Conservation (phyloP, 208 protist genomes). For the Leptomonas seymouri region DNA sequence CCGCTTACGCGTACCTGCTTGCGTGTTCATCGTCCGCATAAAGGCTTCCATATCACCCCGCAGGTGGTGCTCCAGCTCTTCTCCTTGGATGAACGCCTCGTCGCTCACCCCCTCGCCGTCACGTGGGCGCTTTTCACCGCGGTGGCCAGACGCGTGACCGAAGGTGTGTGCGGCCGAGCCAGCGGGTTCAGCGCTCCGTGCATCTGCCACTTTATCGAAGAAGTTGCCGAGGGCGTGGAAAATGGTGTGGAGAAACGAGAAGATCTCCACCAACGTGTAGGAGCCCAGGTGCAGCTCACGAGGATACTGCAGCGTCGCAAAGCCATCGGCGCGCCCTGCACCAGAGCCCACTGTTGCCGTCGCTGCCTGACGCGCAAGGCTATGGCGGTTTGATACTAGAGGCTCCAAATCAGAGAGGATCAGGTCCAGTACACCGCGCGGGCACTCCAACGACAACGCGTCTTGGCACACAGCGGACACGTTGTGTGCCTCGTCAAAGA, state of each 20-base stretch:
- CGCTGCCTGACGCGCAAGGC: conserved; percentile 5
- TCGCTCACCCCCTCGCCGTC: not conserved
- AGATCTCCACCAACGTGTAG: conserved; percentile 60
- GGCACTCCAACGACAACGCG: conserved; percentile 55
- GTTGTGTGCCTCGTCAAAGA: conserved; percentile 98
- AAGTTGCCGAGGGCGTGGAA: conserved; percentile 39
- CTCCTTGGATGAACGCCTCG: conserved; percentile 2
- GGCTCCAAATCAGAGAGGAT: conserved; percentile 59
- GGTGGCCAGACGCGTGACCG: not conserved
- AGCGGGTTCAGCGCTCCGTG: no score
- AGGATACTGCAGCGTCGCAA: conserved; percentile 44
- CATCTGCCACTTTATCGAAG: conserved; percentile 12
- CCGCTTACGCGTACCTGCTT: not conserved
- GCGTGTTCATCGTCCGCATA: not conserved
- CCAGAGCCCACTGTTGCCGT: not conserved
- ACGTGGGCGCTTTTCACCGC: conserved; percentile 19
- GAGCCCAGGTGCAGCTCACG: conserved; percentile 65
- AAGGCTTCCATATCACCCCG: conserved; percentile 26
- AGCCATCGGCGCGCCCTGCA: not conserved
- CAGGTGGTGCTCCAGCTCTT: conserved; percentile 16
- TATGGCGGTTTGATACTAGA: conserved; percentile 30
- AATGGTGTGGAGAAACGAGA: conserved; percentile 51
- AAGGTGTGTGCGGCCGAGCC: no score
- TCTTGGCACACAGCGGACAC: conserved; percentile 78
- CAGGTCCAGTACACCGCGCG: conserved; percentile 35